Evolutionary conservation across 75 land plant species (phyloP), one percentile per base, ranked within the genome.

Genomic region (Chamaecyparis obtusa): DNA sequence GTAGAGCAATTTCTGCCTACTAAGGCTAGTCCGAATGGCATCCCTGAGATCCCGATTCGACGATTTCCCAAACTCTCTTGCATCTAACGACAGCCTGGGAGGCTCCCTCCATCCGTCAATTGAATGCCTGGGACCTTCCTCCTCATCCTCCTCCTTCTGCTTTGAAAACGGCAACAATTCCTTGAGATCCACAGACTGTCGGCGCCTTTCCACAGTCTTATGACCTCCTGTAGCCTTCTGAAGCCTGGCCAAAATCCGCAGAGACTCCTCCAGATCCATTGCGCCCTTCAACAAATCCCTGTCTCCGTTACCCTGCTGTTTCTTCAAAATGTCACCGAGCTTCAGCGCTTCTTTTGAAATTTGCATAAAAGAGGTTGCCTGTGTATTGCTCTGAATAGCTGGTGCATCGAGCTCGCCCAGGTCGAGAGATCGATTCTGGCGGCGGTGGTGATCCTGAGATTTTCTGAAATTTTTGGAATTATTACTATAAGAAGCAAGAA

Each of bases 211-310:
- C 35, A 36, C 21, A 35, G 15, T 27, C 57, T 84, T 84, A 33
- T 35, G 3, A 46, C 19, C 77, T 14, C 89, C 90, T 11, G 93
- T 84, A 57, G 92, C 88, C 49, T 92, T 93, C 76, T 93, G 93
- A 79, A 94, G 84, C 85, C 33, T 87, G 7, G 91, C 89, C 44
- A 94, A 93, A 91, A 93, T 89, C 85, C 85, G 87, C 37, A 93
- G 80, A 14, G 94, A 93, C 71, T 94, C 92, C 37, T 94, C 96
- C 88, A 94, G 84, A 88, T 93, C 96, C 82, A 88, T 83, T 17
- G 93, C 91, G 2, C 93, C 92, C 85, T 90, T 92, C 72, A 93
- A 35, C 21, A 93, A 86, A 80, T 91, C 90, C 69, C 89, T 87
- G 48, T 92, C 91, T 17, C 88, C 83, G 35, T 91, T 88, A 35